Evolutionary conservation across 2,329 filamentous ascomycete species (phyloP), one percentile per base, ranked within the genome.

Genomic region (Fusarium mangiferae): DNA sequence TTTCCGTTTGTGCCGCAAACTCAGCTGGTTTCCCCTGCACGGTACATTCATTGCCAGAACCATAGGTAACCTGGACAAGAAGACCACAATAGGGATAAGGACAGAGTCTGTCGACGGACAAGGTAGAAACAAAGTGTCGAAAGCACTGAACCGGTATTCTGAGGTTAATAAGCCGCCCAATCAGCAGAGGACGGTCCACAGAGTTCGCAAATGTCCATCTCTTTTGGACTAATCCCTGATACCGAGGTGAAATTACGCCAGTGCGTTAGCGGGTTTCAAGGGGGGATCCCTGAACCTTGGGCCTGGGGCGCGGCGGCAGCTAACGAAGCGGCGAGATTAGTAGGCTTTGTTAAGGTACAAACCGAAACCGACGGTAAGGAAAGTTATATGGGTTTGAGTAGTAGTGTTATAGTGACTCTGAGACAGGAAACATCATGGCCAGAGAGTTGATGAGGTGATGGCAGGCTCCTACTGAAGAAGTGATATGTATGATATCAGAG

Each of bases 261-360:
- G 80, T 80, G 76, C 78, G 76, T 83, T 86, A 86, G 85, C 84
- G 84, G 83, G 87, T 89, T 89, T 89, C 85, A 88, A 86, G 85
- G 84, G 82, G 85, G 83, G 81, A 72, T 73, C 75, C 76, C 73
- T 75, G 72, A 74, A 59, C 77, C 76, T 65, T 69, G 66, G 62
- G 51, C 76, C 66, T 68, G 67, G 62, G 54, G 59, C 62, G 54
- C 71, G 62, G 72, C 72, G 74, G 72, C 68, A 76, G 68, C 74
- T 73, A 76, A 75, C 61, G 61, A 75, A 73, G 64, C 69, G 72
- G 65, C 72, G 72, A 73, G 72, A 64, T 59, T 73, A 67, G 72
- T 69, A 60, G 48, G 61, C 42, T 61, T 41, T 56, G 35, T 41
- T 64, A 68, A 65, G 72, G 65, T 58, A 52, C 33, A 63, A 52